phyloP scores from a whole-genome alignment of 1,284 basidiomycete species.

The Ganoderma lucidum region DNA sequence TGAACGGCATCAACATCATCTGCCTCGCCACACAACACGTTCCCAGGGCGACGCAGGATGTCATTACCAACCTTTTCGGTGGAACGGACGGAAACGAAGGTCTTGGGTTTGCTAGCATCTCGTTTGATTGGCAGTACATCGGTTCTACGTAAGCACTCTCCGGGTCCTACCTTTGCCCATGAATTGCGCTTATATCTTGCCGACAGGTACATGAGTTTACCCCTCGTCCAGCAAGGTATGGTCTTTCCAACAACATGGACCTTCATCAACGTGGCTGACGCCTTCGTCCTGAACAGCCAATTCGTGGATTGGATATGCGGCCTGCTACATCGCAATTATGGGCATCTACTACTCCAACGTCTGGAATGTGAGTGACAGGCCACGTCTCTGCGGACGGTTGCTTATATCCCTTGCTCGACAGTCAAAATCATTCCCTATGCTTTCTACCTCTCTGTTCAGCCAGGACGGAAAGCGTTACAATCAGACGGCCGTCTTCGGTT shows the following conservation, averaged over 20 bases:
- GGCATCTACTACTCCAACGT: slow-evolving; percentile 66
- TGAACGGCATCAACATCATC: slow-evolving; percentile 65
- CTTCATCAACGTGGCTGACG: background rate
- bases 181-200: background rate
- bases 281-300: slow-evolving; percentile 48
- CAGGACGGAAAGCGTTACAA: slow-evolving; percentile 63
- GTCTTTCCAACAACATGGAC: slow-evolving; percentile 7
- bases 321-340: slow-evolving; percentile 64
- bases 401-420: slow-evolving; percentile 30
- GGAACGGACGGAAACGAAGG: slow-evolving; percentile 71
- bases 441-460: slow-evolving; percentile 68
- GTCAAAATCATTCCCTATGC: slow-evolving; percentile 66
- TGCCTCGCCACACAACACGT: slow-evolving; percentile 62
- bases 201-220: slow-evolving; percentile 55
- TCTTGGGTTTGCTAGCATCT: slow-evolving; percentile 61
- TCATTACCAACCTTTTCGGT: slow-evolving; percentile 72
- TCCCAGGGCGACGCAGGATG: slow-evolving; percentile 48
- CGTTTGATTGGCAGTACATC: slow-evolving; percentile 72
- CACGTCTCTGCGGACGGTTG: background rate
- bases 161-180: too few relatives aligned
- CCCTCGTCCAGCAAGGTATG: slow-evolving; percentile 61
- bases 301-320: slow-evolving; percentile 60
- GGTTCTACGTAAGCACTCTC: slow-evolving; percentile 54
- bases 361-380: slow-evolving; percentile 57
- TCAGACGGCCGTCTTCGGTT: slow-evolving; percentile 62